Evolutionary conservation across 176 grass and related monocot species (phyloP).

Genomic region (Echinochloa phyllopogon): DNA sequence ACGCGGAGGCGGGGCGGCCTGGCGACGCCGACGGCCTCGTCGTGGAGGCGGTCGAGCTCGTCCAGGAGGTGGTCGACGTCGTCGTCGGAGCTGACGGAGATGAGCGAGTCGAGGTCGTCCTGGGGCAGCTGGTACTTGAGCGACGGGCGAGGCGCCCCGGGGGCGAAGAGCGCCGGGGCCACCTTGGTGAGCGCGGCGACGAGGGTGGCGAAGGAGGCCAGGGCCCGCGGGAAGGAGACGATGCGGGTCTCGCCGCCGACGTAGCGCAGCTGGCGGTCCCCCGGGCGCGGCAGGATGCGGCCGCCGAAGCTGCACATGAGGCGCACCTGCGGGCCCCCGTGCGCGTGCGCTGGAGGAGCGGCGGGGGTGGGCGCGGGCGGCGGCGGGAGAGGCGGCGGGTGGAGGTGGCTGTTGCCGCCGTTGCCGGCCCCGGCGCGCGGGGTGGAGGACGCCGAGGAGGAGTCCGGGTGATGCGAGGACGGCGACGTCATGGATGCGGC

Average conservation of each 20-base stretch:
- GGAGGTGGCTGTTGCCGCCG: conserved; percentile 3
- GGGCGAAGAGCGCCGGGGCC: conserved; percentile 42
- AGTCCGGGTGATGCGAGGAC: conserved; percentile 35
- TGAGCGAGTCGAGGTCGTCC: conserved; percentile 87
- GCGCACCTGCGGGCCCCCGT: conserved; percentile 48
- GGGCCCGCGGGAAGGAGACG: conserved; percentile 69
- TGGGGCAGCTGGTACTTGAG: conserved; percentile 81
- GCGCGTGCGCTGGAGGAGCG: background rate
- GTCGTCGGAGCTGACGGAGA: conserved; percentile 84
- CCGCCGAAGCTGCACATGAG: conserved; percentile 96
- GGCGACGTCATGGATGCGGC: conserved; percentile 37
- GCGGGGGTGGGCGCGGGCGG: conserved; percentile 6
- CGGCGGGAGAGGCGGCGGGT: background rate
- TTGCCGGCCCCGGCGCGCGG: conserved; percentile 30
- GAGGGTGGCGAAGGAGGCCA: conserved; percentile 57
- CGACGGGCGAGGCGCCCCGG: conserved; percentile 16
- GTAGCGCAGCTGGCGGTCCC: conserved; percentile 80
- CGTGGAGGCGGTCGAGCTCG: conserved; percentile 69
- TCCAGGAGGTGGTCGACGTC: conserved; percentile 93
- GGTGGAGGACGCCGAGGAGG: conserved; percentile 45
- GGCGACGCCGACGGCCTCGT: conserved; percentile 12
- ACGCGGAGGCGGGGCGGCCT: conserved; percentile 63
- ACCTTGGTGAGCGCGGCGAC: conserved; percentile 56
- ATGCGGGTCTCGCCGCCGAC: conserved; percentile 92
- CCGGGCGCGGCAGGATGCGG: conserved; percentile 79